Evolutionary conservation across 495 filamentous ascomycete genomes (phyloP).

Genomic region (Saxophila tyrrhenica): DNA sequence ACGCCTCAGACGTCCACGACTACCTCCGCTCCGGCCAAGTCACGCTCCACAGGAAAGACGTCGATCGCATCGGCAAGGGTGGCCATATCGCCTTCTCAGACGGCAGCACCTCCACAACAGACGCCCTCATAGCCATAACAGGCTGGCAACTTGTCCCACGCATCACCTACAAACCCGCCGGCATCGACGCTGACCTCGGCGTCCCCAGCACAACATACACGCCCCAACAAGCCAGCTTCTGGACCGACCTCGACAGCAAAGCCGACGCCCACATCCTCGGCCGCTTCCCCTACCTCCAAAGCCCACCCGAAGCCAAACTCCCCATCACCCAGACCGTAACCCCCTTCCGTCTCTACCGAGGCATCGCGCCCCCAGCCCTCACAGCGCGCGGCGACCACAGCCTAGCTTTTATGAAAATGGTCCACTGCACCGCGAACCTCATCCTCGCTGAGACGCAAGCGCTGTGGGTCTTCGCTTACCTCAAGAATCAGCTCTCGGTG

Average conservation of each 20-base stretch:
- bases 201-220: conserved; percentile 7
- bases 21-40: conserved; percentile 38
- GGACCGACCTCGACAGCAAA: conserved; percentile 16
- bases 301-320: conserved; percentile 26
- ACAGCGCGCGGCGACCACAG: conserved; percentile 9
- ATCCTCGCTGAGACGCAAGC: conserved; percentile 20
- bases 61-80: conserved; percentile 39
- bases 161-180: conserved; percentile 49
- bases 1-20: conserved; percentile 5
- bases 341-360: conserved; percentile 24
- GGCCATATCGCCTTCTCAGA: conserved; percentile 44
- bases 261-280: conserved; percentile 59
- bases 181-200: conserved; percentile 18
- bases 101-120: conserved; percentile 44
- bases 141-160: conserved; percentile 40
- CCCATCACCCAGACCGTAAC: not conserved
- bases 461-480: conserved; percentile 29
- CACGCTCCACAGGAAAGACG: conserved; percentile 51
- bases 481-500: conserved; percentile 29
- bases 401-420: conserved; percentile 20
- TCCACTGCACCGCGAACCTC: conserved; percentile 13
- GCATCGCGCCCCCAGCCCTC: conserved; percentile 23
- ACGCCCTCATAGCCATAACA: conserved; percentile 50
- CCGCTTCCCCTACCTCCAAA: conserved; percentile 51
- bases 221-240: conserved; percentile 1